These are phyloP conservation scores for Cladosporium austrohemisphaericum DNA, from an alignment of 2,329 filamentous ascomycete species.

Conservation along the genomic window DNA sequence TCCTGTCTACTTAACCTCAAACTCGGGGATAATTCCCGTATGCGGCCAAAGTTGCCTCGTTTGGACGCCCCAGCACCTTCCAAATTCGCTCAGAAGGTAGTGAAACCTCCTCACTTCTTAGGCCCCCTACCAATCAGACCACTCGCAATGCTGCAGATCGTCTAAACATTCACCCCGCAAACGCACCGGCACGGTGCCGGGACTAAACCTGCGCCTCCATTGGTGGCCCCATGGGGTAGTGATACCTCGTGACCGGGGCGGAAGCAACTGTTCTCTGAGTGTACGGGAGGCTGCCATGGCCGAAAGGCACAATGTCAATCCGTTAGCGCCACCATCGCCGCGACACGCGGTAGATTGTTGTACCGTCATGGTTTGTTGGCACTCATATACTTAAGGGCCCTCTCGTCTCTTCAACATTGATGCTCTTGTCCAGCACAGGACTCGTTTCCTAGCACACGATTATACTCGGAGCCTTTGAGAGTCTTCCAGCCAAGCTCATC, in stretches of 20 bases:
- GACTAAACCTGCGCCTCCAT: neutral
- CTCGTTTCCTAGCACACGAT: too few relatives aligned
- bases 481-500: too few relatives aligned
- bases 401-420: neutral
- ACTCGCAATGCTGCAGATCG: neutral
- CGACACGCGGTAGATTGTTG: too few relatives aligned
- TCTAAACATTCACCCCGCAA: neutral
- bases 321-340: too few relatives aligned
- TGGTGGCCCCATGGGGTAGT: constrained; percentile 1
- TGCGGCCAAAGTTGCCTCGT: too few relatives aligned
- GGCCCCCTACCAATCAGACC: neutral
- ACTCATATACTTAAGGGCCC: neutral
- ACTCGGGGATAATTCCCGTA: neutral
- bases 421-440: neutral
- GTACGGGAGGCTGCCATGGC: neutral
- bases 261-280: constrained; percentile 1
- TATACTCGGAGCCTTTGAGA: too few relatives aligned
- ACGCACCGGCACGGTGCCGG: neutral
- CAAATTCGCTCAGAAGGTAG: neutral
- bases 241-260: neutral
- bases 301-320: neutral
- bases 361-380: neutral
- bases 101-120: neutral
- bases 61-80: neutral
- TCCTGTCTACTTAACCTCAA: too few relatives aligned